phyloP scores from a whole-genome alignment of 148 eudicot genomes.

The Dianthus caryophyllus region DNA sequence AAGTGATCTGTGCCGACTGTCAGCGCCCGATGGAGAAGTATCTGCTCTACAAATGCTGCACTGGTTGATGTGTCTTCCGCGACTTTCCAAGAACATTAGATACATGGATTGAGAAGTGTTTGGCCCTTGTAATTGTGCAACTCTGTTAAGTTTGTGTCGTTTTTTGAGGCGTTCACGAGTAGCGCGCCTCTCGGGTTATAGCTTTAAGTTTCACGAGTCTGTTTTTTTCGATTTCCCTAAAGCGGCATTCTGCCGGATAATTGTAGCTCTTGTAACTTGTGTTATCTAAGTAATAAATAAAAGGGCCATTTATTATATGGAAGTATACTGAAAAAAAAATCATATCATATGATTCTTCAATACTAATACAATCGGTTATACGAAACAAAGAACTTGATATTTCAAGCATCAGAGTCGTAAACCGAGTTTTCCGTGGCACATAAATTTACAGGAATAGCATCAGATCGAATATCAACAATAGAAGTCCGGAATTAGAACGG shows the following conservation, averaged over 20 bases:
- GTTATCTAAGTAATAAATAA: background rate
- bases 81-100: background rate
- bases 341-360: too few species aligned
- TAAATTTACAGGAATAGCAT: background rate
- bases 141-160: background rate
- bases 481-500: background rate
- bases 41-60: slow-evolving; percentile 84
- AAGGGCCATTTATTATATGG: background rate
- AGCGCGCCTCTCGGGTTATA: background rate
- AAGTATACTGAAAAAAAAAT: too few species aligned
- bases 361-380: too few species aligned
- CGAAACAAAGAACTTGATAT: slow-evolving; percentile 8
- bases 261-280: background rate
- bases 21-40: slow-evolving; percentile 70
- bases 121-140: background rate
- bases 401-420: too few species aligned
- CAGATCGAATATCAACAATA: background rate
- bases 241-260: background rate
- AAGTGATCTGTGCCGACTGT: slow-evolving; percentile 60
- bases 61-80: slow-evolving; percentile 32
- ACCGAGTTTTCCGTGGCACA: background rate
- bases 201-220: background rate
- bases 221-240: background rate
- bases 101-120: background rate
- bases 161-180: background rate